Base-by-base conservation (phyloP, 2,329 filamentous ascomycete species). In the Cladophialophora carrionii region DNA sequence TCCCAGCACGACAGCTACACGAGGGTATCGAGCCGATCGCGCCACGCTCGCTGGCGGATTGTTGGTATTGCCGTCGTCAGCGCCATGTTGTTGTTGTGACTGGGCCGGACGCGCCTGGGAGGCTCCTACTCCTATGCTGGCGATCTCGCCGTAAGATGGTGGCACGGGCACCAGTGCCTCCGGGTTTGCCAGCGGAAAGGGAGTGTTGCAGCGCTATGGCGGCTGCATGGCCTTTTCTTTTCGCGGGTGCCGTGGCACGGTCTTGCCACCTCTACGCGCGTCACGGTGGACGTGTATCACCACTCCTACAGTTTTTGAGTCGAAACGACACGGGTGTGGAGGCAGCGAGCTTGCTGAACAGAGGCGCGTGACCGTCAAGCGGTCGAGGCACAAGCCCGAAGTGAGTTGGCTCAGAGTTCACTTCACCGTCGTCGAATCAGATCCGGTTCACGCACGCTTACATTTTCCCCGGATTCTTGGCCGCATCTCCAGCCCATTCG, bases 1-100 rank as follows among this genome's bases (percentile, higher is more conserved):
- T 58, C 90, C 90, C 54, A 94, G 83, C 34, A 91, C 85, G 71
- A 92, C 89, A 68, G 90, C 90, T 62, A 94, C 87, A 62, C 90
- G 89, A 12, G 90, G 90, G 73, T 92, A 90, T 51, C 92, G 82
- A 59, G 78, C 76, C 43, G 66, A 69, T 32, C 60, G 61, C 5
- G 67, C 62, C 32, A 69, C 64, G 37, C 67, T 65, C 24, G 52
- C 20, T 3, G n/a, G n/a, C 22, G 37, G 60, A n/a, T n/a, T n/a
- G n/a, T n/a, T n/a, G 56, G 20, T 52, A 17, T 34, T 43, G 32
- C 29, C 56, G 43, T 20, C 58, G 31, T 52, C 54, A 4, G 20
- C 29, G 34, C 52, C 52, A 55, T 51, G 48, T 14, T 54, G 24
- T 24, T 51, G 48, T 14, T 54, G 24, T 24, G 52, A 10, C 52